phyloP scores from a whole-genome alignment of 2,329 filamentous ascomycete species.

The Myriosclerotinia curreyana region DNA sequence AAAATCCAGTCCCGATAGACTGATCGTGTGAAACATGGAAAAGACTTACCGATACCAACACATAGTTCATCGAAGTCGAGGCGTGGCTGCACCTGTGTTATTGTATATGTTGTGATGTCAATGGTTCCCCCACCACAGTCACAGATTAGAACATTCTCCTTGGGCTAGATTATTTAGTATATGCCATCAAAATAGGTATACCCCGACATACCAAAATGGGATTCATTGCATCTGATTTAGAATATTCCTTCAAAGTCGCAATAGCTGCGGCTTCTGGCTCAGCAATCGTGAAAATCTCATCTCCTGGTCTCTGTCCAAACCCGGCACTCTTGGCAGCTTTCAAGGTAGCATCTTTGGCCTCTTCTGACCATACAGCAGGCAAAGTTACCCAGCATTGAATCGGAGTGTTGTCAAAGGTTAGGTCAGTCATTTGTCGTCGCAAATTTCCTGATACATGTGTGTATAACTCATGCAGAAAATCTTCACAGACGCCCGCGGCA shows the following conservation, averaged over 20 bases:
- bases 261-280: conserved; percentile 36
- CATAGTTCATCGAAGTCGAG: conserved; percentile 30
- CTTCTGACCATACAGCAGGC: conserved; percentile 34
- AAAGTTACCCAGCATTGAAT: conserved; percentile 35
- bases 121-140: conserved; percentile 35
- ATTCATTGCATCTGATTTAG: conserved; percentile 21
- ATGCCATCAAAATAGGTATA: background rate
- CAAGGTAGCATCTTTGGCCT: conserved; percentile 32
- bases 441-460: conserved; percentile 22
- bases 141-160: conserved; percentile 32
- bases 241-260: conserved; percentile 27
- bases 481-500: conserved; percentile 30
- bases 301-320: conserved; percentile 24
- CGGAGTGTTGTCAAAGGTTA: conserved; percentile 25
- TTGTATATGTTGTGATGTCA: conserved; percentile 33
- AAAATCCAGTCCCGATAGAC: background rate
- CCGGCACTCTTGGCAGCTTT: conserved; percentile 31
- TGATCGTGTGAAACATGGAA: conserved; percentile 1
- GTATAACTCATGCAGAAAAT: conserved; percentile 31
- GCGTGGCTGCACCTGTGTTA: conserved; percentile 25
- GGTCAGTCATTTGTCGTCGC: conserved; percentile 19
- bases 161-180: conserved; percentile 19
- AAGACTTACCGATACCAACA: conserved; percentile 20
- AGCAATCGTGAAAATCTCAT: conserved; percentile 32
- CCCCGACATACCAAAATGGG: conserved; percentile 23